phyloP scores from a whole-genome alignment of 2,329 filamentous ascomycete species.

The Ascocoryne sarcoides region DNA sequence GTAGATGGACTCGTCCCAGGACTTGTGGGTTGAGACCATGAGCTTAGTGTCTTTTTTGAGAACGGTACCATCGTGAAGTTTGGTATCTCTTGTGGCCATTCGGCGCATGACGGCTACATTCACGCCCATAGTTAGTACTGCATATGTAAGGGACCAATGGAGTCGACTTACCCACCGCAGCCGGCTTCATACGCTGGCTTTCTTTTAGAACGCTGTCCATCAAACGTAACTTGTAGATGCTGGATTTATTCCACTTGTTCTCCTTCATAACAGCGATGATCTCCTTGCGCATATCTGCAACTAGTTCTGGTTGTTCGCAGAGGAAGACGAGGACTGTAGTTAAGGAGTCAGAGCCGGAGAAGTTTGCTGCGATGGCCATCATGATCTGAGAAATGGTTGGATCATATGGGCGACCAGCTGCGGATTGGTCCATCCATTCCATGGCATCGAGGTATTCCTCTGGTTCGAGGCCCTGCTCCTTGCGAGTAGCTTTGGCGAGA shows the following conservation, averaged over 20 bases:
- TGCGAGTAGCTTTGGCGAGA: neutral
- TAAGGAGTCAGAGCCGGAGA: conserved; percentile 38
- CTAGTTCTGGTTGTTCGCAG: conserved; percentile 39
- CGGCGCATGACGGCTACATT: neutral
- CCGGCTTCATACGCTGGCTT: neutral
- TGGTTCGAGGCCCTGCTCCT: too few relatives aligned
- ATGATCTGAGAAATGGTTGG: neutral
- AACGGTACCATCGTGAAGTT: neutral
- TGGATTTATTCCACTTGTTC: conserved; percentile 1
- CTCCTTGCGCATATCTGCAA: neutral
- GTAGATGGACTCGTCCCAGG: neutral
- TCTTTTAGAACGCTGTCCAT: conserved; percentile 2
- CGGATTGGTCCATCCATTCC: too few relatives aligned
- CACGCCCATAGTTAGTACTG: neutral
- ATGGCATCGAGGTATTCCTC: too few relatives aligned
- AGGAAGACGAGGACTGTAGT: conserved; percentile 45
- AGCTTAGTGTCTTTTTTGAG: neutral
- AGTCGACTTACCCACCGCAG: neutral
- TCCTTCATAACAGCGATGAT: neutral
- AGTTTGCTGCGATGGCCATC: conserved; percentile 40
- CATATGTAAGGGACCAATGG: too few relatives aligned
- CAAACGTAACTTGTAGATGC: neutral
- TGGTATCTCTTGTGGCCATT: neutral
- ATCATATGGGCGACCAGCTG: too few relatives aligned
- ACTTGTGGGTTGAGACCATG: neutral